Evolutionary conservation across 2,329 filamentous ascomycete genomes (phyloP), one percentile per base, ranked within the genome.

Genomic region (Trichoderma sp.): DNA sequence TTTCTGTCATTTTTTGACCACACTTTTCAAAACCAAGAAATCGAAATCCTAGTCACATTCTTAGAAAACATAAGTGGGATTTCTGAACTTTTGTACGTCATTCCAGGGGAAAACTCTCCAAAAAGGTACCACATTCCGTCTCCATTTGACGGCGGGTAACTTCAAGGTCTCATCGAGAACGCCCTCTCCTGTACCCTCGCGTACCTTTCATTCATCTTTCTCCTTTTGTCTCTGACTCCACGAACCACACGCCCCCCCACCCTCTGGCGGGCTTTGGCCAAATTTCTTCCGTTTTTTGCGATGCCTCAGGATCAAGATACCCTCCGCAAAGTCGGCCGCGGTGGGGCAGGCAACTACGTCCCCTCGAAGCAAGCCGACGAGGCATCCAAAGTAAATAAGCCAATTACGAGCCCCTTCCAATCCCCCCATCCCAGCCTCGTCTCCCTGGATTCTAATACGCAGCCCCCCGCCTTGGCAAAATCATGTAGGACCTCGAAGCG

Each of bases 311-410:
- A 74, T 44, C 70, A 72, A 65, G 83, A 83, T 70, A 78, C 78
- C 58, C 83, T 82, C 69, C 79, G 79, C 68, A 80, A 80, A 66
- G 79, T 82, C 48, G 87, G 87, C 64, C 83, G 87, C 56, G 87
- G 87, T 62, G 87, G 87, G 57, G 86, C 86, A 6, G 87, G 87
- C 60, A 90, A 90, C 75, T 88, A 83, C 73, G 82, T 82, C 71
- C 79, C 79, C 71, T 80, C 82, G 68, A 79, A 82, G 68, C 80
- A 86, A 65, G 74, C 83, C 28, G 79, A 85, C 30, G 80, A 83
- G 34, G 78, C 75, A 52, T 71, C 73, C 63, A 78, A 75, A 67
- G 63, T 65, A 65, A 61, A 61, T 21, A 10, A 6, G 1, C n/a
- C n/a, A 14, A n/a, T 14, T 17, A 15, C 17, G n/a, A 6, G 41